Percentiles rank a stretch among this genome's conserved stretches.
Conservation (phyloP, 352 stramenopile species). For the Phytophthora sp. region DNA sequence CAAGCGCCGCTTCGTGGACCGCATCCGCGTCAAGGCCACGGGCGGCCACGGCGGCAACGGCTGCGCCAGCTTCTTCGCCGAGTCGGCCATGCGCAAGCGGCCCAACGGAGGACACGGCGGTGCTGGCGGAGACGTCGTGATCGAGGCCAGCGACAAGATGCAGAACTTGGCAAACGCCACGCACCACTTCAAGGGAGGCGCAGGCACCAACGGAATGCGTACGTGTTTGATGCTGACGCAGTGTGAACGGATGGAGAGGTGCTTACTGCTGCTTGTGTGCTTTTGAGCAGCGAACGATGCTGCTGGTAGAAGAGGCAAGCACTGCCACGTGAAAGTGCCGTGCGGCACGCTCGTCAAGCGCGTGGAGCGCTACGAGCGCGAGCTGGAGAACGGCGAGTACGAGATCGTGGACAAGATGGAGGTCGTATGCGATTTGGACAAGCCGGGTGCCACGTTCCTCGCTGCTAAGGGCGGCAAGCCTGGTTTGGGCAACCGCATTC, state of each 20-base stretch:
- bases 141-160: slow-evolving; percentile 73
- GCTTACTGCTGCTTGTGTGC: not conserved
- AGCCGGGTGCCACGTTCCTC: slow-evolving; percentile 67
- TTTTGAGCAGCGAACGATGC: slow-evolving; percentile 82
- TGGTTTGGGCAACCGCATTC: slow-evolving; percentile 85
- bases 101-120: slow-evolving; percentile 88
- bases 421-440: slow-evolving; percentile 80
- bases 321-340: slow-evolving; percentile 83
- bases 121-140: slow-evolving; percentile 80
- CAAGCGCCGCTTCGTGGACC: slow-evolving; percentile 91
- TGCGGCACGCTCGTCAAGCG: slow-evolving; percentile 89
- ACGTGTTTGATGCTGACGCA: slow-evolving; percentile 36
- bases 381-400: slow-evolving; percentile 74
- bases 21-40: slow-evolving; percentile 89
- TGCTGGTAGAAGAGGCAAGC: slow-evolving; percentile 77
- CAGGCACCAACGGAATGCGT: slow-evolving; percentile 87
- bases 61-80: slow-evolving; percentile 88
- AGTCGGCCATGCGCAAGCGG: slow-evolving; percentile 75
- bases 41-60: slow-evolving; percentile 89
- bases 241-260: too few species aligned
- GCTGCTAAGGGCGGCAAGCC: slow-evolving; percentile 84
- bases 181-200: slow-evolving; percentile 84
- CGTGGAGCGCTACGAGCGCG: slow-evolving; percentile 80
- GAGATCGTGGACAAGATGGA: slow-evolving; percentile 87
- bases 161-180: slow-evolving; percentile 87